Conservation (phyloP, 2,329 filamentous ascomycete species). For the Talaromyces sp. region DNA sequence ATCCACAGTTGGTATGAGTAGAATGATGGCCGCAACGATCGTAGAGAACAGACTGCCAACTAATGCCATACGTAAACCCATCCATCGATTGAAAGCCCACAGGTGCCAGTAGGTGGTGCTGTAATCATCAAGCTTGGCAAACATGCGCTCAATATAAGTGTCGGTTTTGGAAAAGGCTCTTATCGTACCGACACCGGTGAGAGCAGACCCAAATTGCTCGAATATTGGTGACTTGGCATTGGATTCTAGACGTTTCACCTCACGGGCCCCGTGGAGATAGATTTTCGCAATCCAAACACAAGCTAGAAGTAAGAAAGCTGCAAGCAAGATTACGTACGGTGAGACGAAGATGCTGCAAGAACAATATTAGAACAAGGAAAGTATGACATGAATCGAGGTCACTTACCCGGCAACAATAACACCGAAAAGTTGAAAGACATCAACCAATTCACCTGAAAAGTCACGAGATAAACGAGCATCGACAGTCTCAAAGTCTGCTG, state of each 20-base stretch:
- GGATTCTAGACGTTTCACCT: constrained; percentile 73
- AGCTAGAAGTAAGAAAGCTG: constrained; percentile 55
- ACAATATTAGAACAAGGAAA: constrained; percentile 57
- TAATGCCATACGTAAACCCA: constrained; percentile 67
- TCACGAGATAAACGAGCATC: constrained; percentile 65
- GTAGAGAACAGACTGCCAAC: constrained; percentile 67
- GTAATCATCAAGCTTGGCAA: constrained; percentile 65
- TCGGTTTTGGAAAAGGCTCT: constrained; percentile 68
- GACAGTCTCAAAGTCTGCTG: constrained; percentile 70
- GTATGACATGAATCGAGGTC: neutral
- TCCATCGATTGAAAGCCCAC: constrained; percentile 73
- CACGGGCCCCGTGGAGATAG: constrained; percentile 69
- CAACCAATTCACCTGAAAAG: constrained; percentile 57
- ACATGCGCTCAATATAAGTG: constrained; percentile 68
- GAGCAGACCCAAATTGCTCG: constrained; percentile 70
- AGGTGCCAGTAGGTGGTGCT: constrained; percentile 63
- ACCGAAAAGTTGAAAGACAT: constrained; percentile 60
- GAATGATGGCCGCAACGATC: constrained; percentile 62
- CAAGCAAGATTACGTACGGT: constrained; percentile 61
- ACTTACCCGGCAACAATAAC: constrained; percentile 64
- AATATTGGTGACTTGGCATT: constrained; percentile 75
- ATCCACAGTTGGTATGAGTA: constrained; percentile 60
- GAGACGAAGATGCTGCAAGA: constrained; percentile 65
- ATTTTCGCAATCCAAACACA: constrained; percentile 57
- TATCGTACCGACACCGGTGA: constrained; percentile 71